phyloP scores from a whole-genome alignment of 176 grass and related monocot genomes.

The Saccharum spontaneum region DNA sequence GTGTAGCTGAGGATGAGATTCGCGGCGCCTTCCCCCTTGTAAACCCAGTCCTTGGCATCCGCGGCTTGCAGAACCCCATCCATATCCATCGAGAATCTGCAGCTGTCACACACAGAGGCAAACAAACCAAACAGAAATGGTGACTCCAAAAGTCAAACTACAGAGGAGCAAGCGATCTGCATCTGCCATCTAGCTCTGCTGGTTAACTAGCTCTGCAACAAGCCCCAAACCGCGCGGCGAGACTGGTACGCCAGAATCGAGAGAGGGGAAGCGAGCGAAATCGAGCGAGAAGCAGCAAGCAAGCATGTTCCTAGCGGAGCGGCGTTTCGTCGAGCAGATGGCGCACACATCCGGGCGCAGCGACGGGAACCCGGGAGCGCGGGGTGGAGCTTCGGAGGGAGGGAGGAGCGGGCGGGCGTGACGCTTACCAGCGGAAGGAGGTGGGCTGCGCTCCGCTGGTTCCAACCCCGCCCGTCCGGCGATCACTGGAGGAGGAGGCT shows the following conservation, averaged over 20 bases:
- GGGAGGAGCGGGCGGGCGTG: background rate
- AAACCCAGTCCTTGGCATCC: constrained; percentile 74
- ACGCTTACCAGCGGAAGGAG: constrained; percentile 24
- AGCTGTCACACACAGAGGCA: background rate
- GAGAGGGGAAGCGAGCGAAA: background rate
- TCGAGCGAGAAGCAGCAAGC: background rate
- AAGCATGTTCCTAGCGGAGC: background rate
- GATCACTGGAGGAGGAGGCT: background rate
- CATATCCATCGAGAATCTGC: constrained; percentile 37
- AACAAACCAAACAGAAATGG: background rate
- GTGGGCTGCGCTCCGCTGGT: background rate
- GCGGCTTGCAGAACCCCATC: constrained; percentile 42
- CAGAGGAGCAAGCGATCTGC: background rate
- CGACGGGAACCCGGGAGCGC: background rate
- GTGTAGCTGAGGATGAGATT: constrained; percentile 84
- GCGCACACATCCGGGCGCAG: background rate
- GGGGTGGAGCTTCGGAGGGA: background rate
- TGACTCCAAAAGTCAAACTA: background rate
- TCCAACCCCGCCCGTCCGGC: constrained; percentile 7
- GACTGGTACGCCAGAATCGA: background rate
- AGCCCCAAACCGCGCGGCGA: background rate
- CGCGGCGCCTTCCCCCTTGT: constrained; percentile 92
- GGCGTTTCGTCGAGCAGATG: constrained; percentile 39
- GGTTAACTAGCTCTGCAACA: background rate
- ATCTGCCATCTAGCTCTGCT: background rate